Conservation (phyloP, 345 rosid species). For the Gossypium arboreum region DNA sequence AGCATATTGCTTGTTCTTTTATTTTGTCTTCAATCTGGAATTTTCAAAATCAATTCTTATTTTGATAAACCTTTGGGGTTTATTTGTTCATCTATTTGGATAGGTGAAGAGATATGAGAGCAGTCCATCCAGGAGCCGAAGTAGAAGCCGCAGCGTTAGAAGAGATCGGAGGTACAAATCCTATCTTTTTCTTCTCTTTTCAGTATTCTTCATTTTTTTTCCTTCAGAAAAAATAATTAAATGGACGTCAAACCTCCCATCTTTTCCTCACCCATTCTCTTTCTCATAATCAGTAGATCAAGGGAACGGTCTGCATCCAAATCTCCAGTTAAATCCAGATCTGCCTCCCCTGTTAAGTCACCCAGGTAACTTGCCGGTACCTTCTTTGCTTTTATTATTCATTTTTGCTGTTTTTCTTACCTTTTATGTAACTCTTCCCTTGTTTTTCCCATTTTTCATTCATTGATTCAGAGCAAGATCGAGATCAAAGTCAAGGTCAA, state of each 20-base stretch:
- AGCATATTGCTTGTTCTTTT: background rate
- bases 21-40: background rate
- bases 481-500: constrained; percentile 39
- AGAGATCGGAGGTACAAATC: constrained; percentile 47
- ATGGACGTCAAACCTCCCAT: background rate
- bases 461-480: constrained; percentile 33
- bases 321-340: constrained; percentile 65
- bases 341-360: constrained; percentile 62
- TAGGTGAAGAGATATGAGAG: constrained; percentile 69
- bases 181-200: background rate
- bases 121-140: constrained; percentile 58
- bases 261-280: background rate
- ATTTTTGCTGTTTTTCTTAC: background rate
- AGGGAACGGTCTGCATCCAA: constrained; percentile 45
- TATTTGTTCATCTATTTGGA: constrained; percentile 6
- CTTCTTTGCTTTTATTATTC: background rate
- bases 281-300: constrained; percentile 47
- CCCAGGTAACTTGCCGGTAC: constrained; percentile 36
- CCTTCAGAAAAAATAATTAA: background rate
- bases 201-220: background rate
- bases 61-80: constrained; percentile 1
- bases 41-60: background rate
- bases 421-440: background rate
- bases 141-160: constrained; percentile 61
- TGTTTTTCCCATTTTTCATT: background rate